Conservation (phyloP, 805 yeast species). For the Cyberlindnera mrakii region DNA sequence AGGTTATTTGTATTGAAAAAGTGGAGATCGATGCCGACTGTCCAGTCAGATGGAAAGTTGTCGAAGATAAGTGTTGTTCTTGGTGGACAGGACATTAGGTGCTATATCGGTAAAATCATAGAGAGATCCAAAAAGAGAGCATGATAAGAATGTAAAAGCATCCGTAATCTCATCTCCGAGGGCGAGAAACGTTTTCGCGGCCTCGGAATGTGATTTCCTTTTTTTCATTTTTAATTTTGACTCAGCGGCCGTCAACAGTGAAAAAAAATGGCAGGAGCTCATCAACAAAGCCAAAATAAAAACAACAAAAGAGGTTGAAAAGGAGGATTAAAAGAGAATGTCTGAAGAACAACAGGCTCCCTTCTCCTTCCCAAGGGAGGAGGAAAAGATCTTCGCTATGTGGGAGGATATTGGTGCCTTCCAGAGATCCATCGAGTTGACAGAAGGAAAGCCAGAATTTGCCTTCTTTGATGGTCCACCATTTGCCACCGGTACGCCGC, state of each 20-base stretch:
- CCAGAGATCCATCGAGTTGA: slow-evolving; percentile 74
- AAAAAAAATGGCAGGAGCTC: no score
- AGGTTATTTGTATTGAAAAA: slow-evolving; percentile 37
- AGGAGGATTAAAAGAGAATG: slow-evolving; percentile 18
- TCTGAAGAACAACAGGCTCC: slow-evolving; percentile 29
- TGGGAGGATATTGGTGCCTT: slow-evolving; percentile 97
- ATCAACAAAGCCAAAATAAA: no score
- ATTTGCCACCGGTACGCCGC: slow-evolving; percentile 99
- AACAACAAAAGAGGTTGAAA: no score
- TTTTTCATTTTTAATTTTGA: no score
- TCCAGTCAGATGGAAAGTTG: slow-evolving; percentile 29
- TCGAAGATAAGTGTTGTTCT: slow-evolving; percentile 24
- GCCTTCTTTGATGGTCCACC: slow-evolving; percentile 99
- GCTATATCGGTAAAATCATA: background rate
- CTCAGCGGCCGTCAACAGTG: no score
- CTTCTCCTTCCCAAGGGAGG: slow-evolving; percentile 84
- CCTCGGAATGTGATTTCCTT: no score
- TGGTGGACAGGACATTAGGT: slow-evolving; percentile 18
- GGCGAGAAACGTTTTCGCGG: no score
- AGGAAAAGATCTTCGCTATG: slow-evolving; percentile 67
- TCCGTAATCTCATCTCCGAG: no score
- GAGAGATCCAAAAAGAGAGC: background rate
- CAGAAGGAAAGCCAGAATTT: slow-evolving; percentile 80
- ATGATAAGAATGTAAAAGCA: no score
- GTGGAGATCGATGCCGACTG: slow-evolving; percentile 43